These are phyloP conservation scores for Fimicolochytrium jonesii DNA, from an alignment of 192 early-diverging fungal genomes.

Conservation along the genomic window DNA sequence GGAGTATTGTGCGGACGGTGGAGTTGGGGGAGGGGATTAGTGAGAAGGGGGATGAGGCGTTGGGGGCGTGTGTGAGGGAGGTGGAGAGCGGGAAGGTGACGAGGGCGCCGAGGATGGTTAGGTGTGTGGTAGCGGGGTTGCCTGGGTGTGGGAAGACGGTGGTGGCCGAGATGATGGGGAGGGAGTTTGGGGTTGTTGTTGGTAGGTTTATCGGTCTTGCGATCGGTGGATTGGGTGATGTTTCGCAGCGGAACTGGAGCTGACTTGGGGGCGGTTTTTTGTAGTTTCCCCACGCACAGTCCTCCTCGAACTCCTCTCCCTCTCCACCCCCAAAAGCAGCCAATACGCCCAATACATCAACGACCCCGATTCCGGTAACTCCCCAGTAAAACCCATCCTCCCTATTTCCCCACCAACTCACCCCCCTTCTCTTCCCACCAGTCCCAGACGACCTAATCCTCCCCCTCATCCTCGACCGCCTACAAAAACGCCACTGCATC, in stretches of 20 bases:
- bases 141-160: slow-evolving; percentile 44
- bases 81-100: slow-evolving; percentile 28
- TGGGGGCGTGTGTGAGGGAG: slow-evolving; percentile 16
- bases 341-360: slow-evolving; percentile 20
- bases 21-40: slow-evolving; percentile 27
- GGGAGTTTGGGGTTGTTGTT: slow-evolving; percentile 39
- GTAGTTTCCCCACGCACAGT: slow-evolving; percentile 47
- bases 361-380: slow-evolving; percentile 29
- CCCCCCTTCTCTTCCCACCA: background rate
- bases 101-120: slow-evolving; percentile 40
- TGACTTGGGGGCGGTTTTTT: background rate
- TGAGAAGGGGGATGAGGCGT: slow-evolving; percentile 28
- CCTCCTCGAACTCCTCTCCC: slow-evolving; percentile 42
- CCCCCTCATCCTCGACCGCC: slow-evolving; percentile 28
- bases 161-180: slow-evolving; percentile 32
- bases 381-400: background rate
- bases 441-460: slow-evolving; percentile 38
- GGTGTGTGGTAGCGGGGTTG: slow-evolving; percentile 36
- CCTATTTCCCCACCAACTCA: background rate
- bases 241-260: background rate
- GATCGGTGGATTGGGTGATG: background rate
- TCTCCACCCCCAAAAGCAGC: background rate
- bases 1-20: slow-evolving; percentile 11
- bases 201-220: slow-evolving; percentile 24
- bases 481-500: slow-evolving; percentile 37